Base-by-base conservation (phyloP, 805 yeast species). In the Nakazawaea laoshanensis region DNA sequence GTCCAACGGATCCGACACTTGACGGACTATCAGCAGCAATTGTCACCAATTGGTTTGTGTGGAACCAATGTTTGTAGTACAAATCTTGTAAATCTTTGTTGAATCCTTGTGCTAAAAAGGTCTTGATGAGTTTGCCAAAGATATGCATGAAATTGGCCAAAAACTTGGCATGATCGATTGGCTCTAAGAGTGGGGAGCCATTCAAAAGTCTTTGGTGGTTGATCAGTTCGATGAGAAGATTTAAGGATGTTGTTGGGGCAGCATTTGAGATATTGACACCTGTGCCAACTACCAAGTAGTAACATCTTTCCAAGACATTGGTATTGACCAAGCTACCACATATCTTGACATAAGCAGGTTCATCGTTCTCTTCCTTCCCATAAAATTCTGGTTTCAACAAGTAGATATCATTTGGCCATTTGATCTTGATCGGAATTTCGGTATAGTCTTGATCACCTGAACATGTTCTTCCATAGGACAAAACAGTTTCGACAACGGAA, bases 331-430 rank as follows among this genome's bases (percentile, higher is more conserved):
- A 53, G 11, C 88, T 70, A 1, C 98, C 98, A 3, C 88, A 77
- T 7, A 88, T 70, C 50, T 89, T 89, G 13, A 74, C 72, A 52
- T 74, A 82, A 4, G 74, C 71, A 21, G 77, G 77, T 29, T 80
- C 86, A 11, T 59, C 51, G 20, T 58, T 42, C 29, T 55, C 54
- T 3, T 50, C 50, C 13, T 49, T 43, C 2, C 50, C 48, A 27
- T 67, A 67, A 42, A 59, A 70, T 34, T 75, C 76, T 1, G 94
- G 94, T 35, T 72, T 75, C 45, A 74, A 51, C 4, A 80, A 74
- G 49, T 85, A 92, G 10, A 92, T 59, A 53, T 92, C 99, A 52
- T 92, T 92, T 2, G 99, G 99, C 99, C 99, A 92, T 52, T 92
- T 92, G 39, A 92, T 67, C 32, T 74, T 67, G 11, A 89, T 64